Evolutionary conservation across 805 yeast species (phyloP).

Genomic region (Metschnikowia sp.): DNA sequence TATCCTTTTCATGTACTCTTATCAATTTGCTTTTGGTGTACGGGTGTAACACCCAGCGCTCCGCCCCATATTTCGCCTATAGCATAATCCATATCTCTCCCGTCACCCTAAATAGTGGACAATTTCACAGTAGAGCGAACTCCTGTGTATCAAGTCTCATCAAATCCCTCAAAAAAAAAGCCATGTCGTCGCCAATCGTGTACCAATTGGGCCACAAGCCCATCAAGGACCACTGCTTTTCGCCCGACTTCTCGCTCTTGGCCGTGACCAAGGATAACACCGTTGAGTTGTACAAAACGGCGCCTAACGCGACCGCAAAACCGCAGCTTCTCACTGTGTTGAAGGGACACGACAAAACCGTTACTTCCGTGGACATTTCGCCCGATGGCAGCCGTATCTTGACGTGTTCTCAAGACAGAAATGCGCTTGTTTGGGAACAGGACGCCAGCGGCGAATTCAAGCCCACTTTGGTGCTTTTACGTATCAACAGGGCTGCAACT

Average conservation of each 20-base stretch:
- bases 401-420: conserved; percentile 96
- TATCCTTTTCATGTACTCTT: background rate
- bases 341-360: conserved; percentile 85
- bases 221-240: conserved; percentile 88
- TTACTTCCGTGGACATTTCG: conserved; percentile 92
- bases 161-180: background rate
- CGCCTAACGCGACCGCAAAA: conserved; percentile 35
- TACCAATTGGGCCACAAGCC: conserved; percentile 78
- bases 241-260: conserved; percentile 56
- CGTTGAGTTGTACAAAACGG: conserved; percentile 68
- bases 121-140: conserved; percentile 19
- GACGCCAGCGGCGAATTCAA: conserved; percentile 61
- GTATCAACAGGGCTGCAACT: conserved; percentile 95
- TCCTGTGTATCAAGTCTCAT: conserved; percentile 13
- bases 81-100: background rate
- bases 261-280: conserved; percentile 80
- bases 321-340: conserved; percentile 66
- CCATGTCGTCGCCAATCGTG: conserved; percentile 28
- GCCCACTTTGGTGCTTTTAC: conserved; percentile 86
- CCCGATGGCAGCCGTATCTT: conserved; percentile 78
- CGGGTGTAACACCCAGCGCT: conserved; percentile 4
- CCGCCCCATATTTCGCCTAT: background rate
- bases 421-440: conserved; percentile 90
- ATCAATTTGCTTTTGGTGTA: conserved; percentile 1
- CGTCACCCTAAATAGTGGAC: background rate